Conservation (phyloP, 2,329 filamentous ascomycete genomes). For the Apiospora rasikravindrae region DNA sequence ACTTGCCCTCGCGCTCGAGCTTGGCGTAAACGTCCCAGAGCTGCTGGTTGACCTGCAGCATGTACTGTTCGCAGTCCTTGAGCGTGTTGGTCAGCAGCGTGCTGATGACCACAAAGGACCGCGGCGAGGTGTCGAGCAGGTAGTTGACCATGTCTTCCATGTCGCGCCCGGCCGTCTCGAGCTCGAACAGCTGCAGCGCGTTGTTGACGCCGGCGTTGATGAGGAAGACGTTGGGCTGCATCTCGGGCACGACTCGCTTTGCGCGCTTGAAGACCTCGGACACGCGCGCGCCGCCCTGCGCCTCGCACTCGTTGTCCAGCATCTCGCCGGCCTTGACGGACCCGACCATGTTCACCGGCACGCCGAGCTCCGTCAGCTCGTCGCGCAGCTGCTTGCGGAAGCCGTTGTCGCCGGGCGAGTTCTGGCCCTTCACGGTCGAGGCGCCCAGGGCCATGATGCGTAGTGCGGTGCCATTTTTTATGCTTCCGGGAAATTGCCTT, state of each 20-base stretch:
- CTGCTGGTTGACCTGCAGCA: slow-evolving; percentile 31
- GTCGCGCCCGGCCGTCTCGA: slow-evolving; percentile 27
- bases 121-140: slow-evolving; percentile 30
- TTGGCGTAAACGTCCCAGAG: slow-evolving; percentile 27
- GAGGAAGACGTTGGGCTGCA: slow-evolving; percentile 35
- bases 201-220: slow-evolving; percentile 39
- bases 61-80: slow-evolving; percentile 27
- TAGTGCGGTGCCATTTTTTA: slow-evolving; percentile 28
- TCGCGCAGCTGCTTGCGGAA: slow-evolving; percentile 36
- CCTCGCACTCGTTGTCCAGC: slow-evolving; percentile 36
- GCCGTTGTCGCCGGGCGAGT: slow-evolving; percentile 31
- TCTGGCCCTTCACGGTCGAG: slow-evolving; percentile 32
- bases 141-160: slow-evolving; percentile 32
- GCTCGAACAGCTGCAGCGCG: slow-evolving; percentile 33
- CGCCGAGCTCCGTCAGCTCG: slow-evolving; percentile 32
- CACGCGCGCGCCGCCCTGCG: slow-evolving; percentile 33
- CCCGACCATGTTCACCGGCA: slow-evolving; percentile 36
- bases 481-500: slow-evolving; percentile 25
- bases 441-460: slow-evolving; percentile 36
- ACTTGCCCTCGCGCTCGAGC: slow-evolving; percentile 25
- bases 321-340: slow-evolving; percentile 34
- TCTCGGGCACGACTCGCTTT: slow-evolving; percentile 26
- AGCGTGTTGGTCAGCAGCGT: slow-evolving; percentile 34
- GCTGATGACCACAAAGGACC: slow-evolving; percentile 33
- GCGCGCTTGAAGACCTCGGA: slow-evolving; percentile 33